These are phyloP conservation scores for Middelhovenomyces tepae DNA, from an alignment of 805 yeast genomes.

Conservation along the genomic window DNA sequence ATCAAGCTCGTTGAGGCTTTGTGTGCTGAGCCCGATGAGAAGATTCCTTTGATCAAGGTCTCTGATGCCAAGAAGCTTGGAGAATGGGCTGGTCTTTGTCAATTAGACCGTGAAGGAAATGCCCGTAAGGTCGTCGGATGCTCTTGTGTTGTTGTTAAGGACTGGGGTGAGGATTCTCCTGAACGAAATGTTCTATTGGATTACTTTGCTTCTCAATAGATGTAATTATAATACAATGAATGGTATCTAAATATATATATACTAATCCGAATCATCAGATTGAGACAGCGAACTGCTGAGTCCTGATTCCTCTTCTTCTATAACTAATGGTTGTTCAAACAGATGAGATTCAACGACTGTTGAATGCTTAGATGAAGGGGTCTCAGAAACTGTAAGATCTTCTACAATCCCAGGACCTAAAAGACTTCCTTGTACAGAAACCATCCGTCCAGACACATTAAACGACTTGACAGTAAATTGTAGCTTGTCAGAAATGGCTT, in stretches of 20 bases:
- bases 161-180: conserved; percentile 99
- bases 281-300: no score
- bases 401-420: conserved; percentile 49
- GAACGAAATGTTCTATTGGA: conserved; percentile 95
- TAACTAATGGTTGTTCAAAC: no score
- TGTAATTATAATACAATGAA: no score
- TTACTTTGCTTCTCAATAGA: conserved; percentile 85
- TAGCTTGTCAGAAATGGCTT: conserved; percentile 73
- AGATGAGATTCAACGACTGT: no score
- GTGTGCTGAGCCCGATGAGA: conserved; percentile 94
- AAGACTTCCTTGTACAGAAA: conserved; percentile 84
- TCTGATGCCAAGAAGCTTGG: conserved; percentile 99
- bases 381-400: no score
- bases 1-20: conserved; percentile 97
- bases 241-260: no score
- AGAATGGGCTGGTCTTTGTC: conserved; percentile 99
- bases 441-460: conserved; percentile 61
- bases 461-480: conserved; percentile 65
- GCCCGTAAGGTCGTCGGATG: conserved; percentile 99
- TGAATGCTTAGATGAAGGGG: no score
- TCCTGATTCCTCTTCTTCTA: no score
- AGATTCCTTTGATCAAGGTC: conserved; percentile 97
- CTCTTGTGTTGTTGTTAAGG: conserved; percentile 97
- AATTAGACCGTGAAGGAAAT: conserved; percentile 99
- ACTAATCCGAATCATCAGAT: no score